Percentiles rank a stretch among this genome's conserved stretches.
These are phyloP conservation scores for Orbilia brochopaga DNA, from an alignment of 2,329 filamentous ascomycete species.

Conservation along the genomic window DNA sequence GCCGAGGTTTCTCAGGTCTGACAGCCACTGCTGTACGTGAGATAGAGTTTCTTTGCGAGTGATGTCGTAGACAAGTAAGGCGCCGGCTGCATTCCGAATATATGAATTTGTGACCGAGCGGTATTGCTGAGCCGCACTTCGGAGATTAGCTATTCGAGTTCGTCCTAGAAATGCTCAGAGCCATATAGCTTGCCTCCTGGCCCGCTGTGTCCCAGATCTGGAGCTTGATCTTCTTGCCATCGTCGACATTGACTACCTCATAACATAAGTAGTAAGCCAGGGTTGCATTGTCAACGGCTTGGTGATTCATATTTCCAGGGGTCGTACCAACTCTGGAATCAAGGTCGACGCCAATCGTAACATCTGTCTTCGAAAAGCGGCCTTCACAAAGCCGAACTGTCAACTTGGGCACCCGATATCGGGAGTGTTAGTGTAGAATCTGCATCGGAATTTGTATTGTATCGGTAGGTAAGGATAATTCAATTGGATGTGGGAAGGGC, in stretches of 20 bases:
- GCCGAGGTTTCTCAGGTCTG: conserved; percentile 91
- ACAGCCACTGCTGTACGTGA: conserved; percentile 89
- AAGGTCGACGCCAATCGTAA: conserved; percentile 74
- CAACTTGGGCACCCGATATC: conserved; percentile 59
- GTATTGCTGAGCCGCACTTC: conserved; percentile 25
- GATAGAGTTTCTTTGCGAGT: conserved; percentile 82
- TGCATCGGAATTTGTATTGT: no score
- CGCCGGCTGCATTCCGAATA: conserved; percentile 79
- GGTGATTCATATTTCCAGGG: no score
- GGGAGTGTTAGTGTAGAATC: conserved; percentile 6
- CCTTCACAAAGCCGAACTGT: conserved; percentile 74
- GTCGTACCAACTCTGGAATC: conserved; percentile 63
- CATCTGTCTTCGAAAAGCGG: conserved; percentile 71
- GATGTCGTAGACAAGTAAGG: conserved; percentile 93
- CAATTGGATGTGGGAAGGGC: no score
- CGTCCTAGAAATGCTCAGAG: neutral
- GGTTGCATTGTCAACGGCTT: no score
- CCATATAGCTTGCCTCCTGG: conserved; percentile 67
- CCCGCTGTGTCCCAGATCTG: conserved; percentile 74
- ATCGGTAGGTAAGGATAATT: no score
- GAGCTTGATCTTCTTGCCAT: conserved; percentile 57
- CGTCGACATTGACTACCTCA: conserved; percentile 29
- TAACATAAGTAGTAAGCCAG: conserved; percentile 2
- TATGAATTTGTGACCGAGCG: conserved; percentile 72
- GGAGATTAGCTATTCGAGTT: neutral